Base-by-base conservation (phyloP, 768 basidiomycete species). In the Mycena chlorophos region DNA sequence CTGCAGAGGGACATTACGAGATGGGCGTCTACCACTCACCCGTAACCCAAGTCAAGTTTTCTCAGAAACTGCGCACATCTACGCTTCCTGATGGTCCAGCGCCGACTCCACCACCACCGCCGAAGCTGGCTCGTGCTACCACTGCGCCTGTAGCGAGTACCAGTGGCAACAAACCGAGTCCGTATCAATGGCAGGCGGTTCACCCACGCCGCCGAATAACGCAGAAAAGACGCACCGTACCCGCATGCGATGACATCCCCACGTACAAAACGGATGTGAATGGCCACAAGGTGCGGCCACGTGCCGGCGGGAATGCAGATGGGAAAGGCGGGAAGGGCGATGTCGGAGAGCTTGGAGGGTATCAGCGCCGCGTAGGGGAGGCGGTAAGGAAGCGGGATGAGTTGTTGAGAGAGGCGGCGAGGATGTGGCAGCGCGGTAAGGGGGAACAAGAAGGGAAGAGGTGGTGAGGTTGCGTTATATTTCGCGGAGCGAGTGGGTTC, bases 391-490 rank as follows among this genome's bases (percentile, higher is more conserved):
- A 77, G 67, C 69, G 86, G 29, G 71, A 83, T 52, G 84, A 91
- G 54, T 71, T 87, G 39, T 66, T 89, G 40, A 70, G 74, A 30
- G 80, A 89, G 63, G 91, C 91, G 4, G 78, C 84, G 52, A 75
- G 77, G 61, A 85, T 88, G 68, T 92, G 91, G 90, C 78, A 79
- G 66, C 46, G 51, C 45, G 56, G 48, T 4, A 75, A 68, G 45
- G 83, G n/a, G 87, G 5, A 83, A 78, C 54, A 64, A 71, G 23
- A 80, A 71, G 69, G 80, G 76, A n/a, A 70, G 79, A 43, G 87
- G 88, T 6, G 88, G 88, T 2, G 88, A 92, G 55, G 79, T 90
- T 40, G 91, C 91, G 3, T 67, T 81, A 52, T 88, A 85, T 66
- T 89, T 85, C 61, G 88, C 89, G 4, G 88, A 91, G 65, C 73